Base-by-base conservation (phyloP, 441 rosid species). In the Jatropha multifida region DNA sequence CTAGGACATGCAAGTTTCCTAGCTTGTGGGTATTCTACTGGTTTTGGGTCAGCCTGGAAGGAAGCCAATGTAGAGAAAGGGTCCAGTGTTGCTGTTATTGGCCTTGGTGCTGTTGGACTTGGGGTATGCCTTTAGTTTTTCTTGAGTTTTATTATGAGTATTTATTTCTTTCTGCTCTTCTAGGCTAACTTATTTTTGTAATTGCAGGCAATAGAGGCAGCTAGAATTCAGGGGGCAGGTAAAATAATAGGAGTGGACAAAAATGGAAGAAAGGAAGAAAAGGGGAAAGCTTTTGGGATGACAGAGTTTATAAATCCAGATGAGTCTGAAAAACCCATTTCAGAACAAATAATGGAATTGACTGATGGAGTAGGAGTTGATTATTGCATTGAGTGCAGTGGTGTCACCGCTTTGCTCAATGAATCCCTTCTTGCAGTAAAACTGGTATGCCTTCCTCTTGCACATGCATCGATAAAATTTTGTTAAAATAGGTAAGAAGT, bases 61-160 rank as follows among this genome's bases (percentile, higher is more conserved):
- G 90, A 78, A 17, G 89, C 91, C 5, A 27, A 72, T 10, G 82
- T 90, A 67, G 78, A 83, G 23, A 59, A 76, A 71, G 32, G 92
- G 92, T 89, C 94, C 4, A 74, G 75, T 12, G 89, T 90, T 2
- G 94, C 87, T 14, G 83, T 89, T 8, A 66, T 92, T 8, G 94
- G 96, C 27, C 88, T 92, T 44, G 94, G 94, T 18, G 81, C 85
- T 20, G 93, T 89, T 48, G 90, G 96, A 20, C 86, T 92, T 4
- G 90, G 92, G 86, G 91, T 87, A 80, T 8, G 42, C 17, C 12
- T 9, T 49, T 46, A 13, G 5, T 64, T 23, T 23, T 23, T 23
- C 23, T 23, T 23, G 23, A 23, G 23, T 23, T 23, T 23, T 23
- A 23, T 23, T 52, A 23, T 23, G 23, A 23, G 23, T 23, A 23